Conservation (phyloP, 306 rosid species). For the Begonia peltatifolia region DNA sequence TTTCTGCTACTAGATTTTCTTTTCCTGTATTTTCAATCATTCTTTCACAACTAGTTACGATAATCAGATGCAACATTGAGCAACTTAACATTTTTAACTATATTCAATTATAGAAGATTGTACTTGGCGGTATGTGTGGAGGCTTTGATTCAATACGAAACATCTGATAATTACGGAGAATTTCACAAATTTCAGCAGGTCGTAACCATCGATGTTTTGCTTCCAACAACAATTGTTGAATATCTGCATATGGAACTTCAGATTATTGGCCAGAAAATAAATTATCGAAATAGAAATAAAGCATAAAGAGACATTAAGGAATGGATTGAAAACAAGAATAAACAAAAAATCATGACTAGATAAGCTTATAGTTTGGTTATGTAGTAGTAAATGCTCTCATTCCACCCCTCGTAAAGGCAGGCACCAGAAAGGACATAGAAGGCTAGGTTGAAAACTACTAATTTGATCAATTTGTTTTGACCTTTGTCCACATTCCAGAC, state of each 20-base stretch:
- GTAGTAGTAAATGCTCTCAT: too few species aligned
- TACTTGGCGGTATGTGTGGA: slow-evolving; percentile 78
- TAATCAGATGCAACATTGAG: neutral
- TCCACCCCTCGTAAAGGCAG: too few species aligned
- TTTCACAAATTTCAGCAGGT: slow-evolving; percentile 95
- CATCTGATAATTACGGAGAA: slow-evolving; percentile 54
- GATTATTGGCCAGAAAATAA: slow-evolving; percentile 4
- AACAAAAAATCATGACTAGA: neutral
- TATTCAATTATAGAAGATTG: slow-evolving; percentile 14
- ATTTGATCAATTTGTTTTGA: too few species aligned
- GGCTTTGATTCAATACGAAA: slow-evolving; percentile 70
- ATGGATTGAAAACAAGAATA: neutral
- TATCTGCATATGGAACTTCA: slow-evolving; percentile 35
- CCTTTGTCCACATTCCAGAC: too few species aligned
- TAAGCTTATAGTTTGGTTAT: neutral
- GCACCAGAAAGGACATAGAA: too few species aligned
- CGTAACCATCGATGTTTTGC: slow-evolving; percentile 86
- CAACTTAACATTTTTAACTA: neutral
- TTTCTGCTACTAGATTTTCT: too few species aligned
- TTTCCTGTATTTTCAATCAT: too few species aligned
- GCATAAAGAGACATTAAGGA: neutral
- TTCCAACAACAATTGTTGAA: slow-evolving; percentile 52
- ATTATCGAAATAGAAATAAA: neutral
- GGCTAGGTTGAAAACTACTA: too few species aligned
- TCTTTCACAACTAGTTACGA: too few species aligned